These are phyloP conservation scores for Bipolaris oryzae DNA, from an alignment of 2,329 filamentous ascomycete genomes.

Conservation along the genomic window DNA sequence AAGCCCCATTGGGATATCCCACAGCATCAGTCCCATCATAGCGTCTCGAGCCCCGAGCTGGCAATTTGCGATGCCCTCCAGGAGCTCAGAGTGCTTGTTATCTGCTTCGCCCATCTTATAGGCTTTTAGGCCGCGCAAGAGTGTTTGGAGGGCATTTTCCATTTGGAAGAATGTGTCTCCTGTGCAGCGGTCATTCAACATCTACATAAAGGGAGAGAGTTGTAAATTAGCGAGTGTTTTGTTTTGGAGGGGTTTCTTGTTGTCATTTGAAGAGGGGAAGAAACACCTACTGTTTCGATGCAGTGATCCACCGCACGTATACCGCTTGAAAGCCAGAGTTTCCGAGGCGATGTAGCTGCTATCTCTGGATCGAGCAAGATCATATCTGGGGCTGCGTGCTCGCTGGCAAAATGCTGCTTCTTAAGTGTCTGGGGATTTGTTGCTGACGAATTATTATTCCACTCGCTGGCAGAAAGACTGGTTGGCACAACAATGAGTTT, in stretches of 20 bases:
- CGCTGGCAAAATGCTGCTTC: conserved; percentile 34
- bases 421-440: conserved; percentile 28
- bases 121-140: conserved; percentile 27
- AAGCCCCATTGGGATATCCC: conserved; percentile 26
- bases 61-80: conserved; percentile 28
- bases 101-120: conserved; percentile 26
- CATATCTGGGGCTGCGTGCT: conserved; percentile 24
- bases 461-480: conserved; percentile 34
- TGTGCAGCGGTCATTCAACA: conserved; percentile 23
- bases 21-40: conserved; percentile 28
- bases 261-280: neutral
- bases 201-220: neutral
- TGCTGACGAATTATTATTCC: conserved; percentile 29
- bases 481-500: conserved; percentile 33
- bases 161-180: conserved; percentile 23
- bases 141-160: conserved; percentile 28
- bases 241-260: neutral
- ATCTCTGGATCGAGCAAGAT: conserved; percentile 34
- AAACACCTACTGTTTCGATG: conserved; percentile 27
- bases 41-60: conserved; percentile 29
- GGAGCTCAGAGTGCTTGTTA: conserved; percentile 12
- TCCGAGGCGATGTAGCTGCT: conserved; percentile 30
- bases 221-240: neutral
- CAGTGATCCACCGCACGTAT: conserved; percentile 41
- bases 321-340: conserved; percentile 35